Evolutionary conservation across 1,139 yeast species (phyloP).

Genomic region (Scheffersomyces quercinus): DNA sequence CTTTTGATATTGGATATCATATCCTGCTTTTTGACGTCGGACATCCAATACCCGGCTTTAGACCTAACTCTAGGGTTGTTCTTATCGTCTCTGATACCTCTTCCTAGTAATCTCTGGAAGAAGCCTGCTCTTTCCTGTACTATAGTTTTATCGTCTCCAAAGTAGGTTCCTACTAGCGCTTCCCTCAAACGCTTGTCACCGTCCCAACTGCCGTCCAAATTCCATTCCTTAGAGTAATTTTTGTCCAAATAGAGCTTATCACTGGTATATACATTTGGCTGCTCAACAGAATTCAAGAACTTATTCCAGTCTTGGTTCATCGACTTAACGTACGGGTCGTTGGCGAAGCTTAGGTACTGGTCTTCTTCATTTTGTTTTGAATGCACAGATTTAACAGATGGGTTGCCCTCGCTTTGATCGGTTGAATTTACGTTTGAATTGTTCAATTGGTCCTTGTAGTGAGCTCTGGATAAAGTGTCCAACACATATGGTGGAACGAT

Average conservation of each 20-base stretch:
- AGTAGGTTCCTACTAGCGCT: conserved; percentile 47
- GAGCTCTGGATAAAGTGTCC: conserved; percentile 51
- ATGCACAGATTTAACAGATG: conserved; percentile 8
- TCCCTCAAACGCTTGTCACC: conserved; percentile 64
- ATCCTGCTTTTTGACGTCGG: conserved; percentile 60
- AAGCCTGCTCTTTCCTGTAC: conserved; percentile 2
- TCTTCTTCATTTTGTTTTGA: conserved; percentile 24
- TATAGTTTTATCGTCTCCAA: conserved; percentile 8
- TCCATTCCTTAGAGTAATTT: conserved; percentile 19
- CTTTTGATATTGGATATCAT: conserved; percentile 45
- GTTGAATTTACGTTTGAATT: conserved; percentile 29
- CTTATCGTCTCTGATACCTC: conserved; percentile 12
- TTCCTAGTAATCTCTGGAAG: neutral
- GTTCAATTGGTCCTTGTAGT: conserved; percentile 38
- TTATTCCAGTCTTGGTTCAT: conserved; percentile 42
- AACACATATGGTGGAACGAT: conserved; percentile 60
- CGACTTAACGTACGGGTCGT: conserved; percentile 41
- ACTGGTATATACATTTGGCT: conserved; percentile 37
- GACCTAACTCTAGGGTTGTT: conserved; percentile 44
- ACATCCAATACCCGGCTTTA: conserved; percentile 69
- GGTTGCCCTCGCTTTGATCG: conserved; percentile 7
- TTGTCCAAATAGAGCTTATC: conserved; percentile 27
- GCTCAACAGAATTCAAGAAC: conserved; percentile 35
- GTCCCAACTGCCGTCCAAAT: conserved; percentile 56
- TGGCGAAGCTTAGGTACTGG: conserved; percentile 34